Conservation (phyloP, 805 yeast genomes). For the Ogataea saltuana region DNA sequence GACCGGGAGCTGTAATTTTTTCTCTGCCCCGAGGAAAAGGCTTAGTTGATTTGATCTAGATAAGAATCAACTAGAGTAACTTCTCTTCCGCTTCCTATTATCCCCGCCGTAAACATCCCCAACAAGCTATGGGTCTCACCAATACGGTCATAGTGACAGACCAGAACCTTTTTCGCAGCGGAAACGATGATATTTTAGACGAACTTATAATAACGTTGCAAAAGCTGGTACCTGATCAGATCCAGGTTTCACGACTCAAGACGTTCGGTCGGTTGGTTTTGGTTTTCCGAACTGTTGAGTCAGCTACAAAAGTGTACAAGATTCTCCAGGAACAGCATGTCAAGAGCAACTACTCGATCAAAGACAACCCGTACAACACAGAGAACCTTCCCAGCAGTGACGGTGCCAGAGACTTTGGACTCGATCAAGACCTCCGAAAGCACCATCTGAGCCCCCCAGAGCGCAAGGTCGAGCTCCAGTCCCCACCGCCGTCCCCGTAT, state of each 20-base stretch:
- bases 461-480: constrained; percentile 34
- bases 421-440: not conserved
- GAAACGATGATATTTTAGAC: constrained; percentile 20
- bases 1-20: not conserved
- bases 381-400: not conserved
- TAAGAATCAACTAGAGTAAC: not conserved
- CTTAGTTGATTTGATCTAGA: constrained; percentile 3
- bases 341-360: constrained; percentile 26
- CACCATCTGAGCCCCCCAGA: constrained; percentile 28
- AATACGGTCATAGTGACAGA: constrained; percentile 35
- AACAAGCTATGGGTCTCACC: constrained; percentile 17
- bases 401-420: not conserved
- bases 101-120: too few species aligned
- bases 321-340: constrained; percentile 22
- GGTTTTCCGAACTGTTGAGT: constrained; percentile 24
- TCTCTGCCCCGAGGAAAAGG: not conserved
- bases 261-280: constrained; percentile 31
- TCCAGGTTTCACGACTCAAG: constrained; percentile 26
- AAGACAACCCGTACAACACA: constrained; percentile 15
- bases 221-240: constrained; percentile 19
- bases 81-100: too few species aligned
- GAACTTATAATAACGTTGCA: constrained; percentile 21
- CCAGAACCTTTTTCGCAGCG: constrained; percentile 17
- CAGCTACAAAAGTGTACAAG: constrained; percentile 19
- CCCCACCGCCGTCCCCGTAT: constrained; percentile 40